Conservation (phyloP, 129 eudicot genomes). For the Chrysanthemum lavandulifolium region DNA sequence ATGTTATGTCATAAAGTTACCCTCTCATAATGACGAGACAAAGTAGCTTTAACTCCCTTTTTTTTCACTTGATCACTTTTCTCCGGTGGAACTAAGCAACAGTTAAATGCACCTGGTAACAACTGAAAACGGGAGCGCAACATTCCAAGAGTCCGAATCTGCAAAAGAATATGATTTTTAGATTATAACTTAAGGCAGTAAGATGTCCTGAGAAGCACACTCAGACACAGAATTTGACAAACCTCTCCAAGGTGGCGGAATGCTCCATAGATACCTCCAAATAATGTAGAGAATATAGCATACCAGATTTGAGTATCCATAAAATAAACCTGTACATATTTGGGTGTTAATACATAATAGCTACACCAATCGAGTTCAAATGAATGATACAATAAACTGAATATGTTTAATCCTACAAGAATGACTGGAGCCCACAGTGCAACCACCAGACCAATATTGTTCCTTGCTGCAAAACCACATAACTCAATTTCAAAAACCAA, state of each 20-base stretch:
- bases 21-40: slow-evolving; percentile 65
- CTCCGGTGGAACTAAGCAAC: slow-evolving; percentile 80
- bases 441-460: slow-evolving; percentile 86
- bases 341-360: background rate
- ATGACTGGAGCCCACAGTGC: slow-evolving; percentile 99
- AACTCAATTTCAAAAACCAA: slow-evolving; percentile 10
- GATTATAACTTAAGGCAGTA: slow-evolving; percentile 12
- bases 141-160: slow-evolving; percentile 95
- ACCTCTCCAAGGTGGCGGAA: slow-evolving; percentile 99
- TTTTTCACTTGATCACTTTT: slow-evolving; percentile 62
- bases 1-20: slow-evolving; percentile 31
- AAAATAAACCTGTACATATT: slow-evolving; percentile 75
- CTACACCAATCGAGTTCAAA: background rate
- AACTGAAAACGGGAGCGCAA: slow-evolving; percentile 79
- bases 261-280: slow-evolving; percentile 99
- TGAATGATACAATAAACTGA: slow-evolving; percentile 5
- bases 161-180: slow-evolving; percentile 23
- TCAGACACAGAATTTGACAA: slow-evolving; percentile 15
- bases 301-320: slow-evolving; percentile 99
- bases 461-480: slow-evolving; percentile 61
- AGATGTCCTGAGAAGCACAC: background rate
- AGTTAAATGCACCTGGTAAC: slow-evolving; percentile 88
- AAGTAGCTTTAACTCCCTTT: slow-evolving; percentile 93
- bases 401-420: slow-evolving; percentile 48
- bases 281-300: slow-evolving; percentile 93